These are phyloP conservation scores for Endotrypanum monterogeii DNA, from an alignment of 208 protist species.

Conservation along the genomic window DNA sequence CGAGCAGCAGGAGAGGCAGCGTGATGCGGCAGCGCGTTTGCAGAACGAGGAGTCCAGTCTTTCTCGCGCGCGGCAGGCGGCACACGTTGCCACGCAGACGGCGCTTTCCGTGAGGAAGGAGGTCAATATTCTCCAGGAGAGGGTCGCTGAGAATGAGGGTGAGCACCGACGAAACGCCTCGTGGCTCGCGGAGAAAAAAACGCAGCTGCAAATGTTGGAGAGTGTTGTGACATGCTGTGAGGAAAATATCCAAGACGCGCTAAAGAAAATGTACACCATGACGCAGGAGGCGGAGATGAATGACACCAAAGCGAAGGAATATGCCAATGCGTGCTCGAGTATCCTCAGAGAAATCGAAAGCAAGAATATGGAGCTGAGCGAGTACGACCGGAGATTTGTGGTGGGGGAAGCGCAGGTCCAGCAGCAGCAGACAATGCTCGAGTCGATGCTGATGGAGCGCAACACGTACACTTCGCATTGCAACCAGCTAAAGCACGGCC, in stretches of 20 bases:
- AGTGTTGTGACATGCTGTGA: conserved; percentile 84
- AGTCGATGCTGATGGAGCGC: conserved; percentile 94
- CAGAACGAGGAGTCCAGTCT: conserved; percentile 61
- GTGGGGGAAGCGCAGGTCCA: conserved; percentile 66
- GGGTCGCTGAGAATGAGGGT: conserved; percentile 56
- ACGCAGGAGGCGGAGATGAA: conserved; percentile 91
- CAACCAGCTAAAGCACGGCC: conserved; percentile 93
- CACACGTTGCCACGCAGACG: conserved; percentile 50
- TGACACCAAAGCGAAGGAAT: conserved; percentile 67
- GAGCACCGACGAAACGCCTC: conserved; percentile 67
- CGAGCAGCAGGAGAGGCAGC: conserved; percentile 53
- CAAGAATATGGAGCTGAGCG: conserved; percentile 72
- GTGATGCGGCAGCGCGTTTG: conserved; percentile 47
- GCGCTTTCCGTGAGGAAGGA: conserved; percentile 48
- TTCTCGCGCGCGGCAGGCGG: conserved; percentile 23
- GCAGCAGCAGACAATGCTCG: conserved; percentile 86
- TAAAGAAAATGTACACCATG: conserved; percentile 84
- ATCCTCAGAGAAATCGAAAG: conserved; percentile 91
- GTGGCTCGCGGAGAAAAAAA: conserved; percentile 83
- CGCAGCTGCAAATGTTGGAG: conserved; percentile 87
- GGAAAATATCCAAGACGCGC: conserved; percentile 85
- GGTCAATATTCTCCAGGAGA: conserved; percentile 80
- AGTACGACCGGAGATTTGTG: conserved; percentile 80
- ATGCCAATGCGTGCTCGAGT: conserved; percentile 65
- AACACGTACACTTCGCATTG: conserved; percentile 97